Evolutionary conservation across 768 basidiomycete species (phyloP).

Genomic region (Grammothele lineata): DNA sequence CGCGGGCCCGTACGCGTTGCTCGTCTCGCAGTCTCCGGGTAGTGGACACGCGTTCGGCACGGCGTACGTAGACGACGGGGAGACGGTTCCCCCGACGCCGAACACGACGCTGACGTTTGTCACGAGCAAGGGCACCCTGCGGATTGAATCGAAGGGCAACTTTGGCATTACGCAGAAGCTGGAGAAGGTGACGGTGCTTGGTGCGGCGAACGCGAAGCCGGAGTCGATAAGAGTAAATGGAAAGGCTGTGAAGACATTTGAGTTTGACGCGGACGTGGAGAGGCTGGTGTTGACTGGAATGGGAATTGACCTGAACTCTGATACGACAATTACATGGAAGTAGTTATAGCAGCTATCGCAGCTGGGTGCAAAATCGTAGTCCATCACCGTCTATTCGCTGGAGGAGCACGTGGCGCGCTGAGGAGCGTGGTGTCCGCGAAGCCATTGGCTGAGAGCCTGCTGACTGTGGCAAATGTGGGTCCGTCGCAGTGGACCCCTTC

Average conservation of each 20-base stretch:
- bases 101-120: conserved; percentile 45
- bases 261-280: conserved; percentile 34
- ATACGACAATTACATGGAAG: too few relatives aligned
- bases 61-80: conserved; percentile 70
- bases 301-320: conserved; percentile 42
- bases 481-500: too few relatives aligned
- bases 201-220: conserved; percentile 35
- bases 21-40: conserved; percentile 48
- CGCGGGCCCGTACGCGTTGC: conserved; percentile 54
- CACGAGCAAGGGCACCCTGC: conserved; percentile 32
- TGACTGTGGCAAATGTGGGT: too few relatives aligned
- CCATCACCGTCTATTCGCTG: too few relatives aligned
- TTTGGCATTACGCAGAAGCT: conserved; percentile 47
- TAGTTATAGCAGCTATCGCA: too few relatives aligned
- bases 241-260: conserved; percentile 29
- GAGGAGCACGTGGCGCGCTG: too few relatives aligned
- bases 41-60: conserved; percentile 54
- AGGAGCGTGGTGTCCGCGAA: too few relatives aligned
- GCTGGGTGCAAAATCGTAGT: too few relatives aligned
- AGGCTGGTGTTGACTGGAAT: conserved; percentile 39
- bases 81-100: conserved; percentile 52
- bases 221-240: conserved; percentile 24
- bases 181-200: conserved; percentile 53
- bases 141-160: conserved; percentile 33
- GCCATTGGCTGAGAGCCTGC: too few relatives aligned